A percentile compares a stretch with the other conserved stretches of the same genome.
Conservation (phyloP, 2,329 filamentous ascomycete genomes). For the Cladosporium halotolerans region DNA sequence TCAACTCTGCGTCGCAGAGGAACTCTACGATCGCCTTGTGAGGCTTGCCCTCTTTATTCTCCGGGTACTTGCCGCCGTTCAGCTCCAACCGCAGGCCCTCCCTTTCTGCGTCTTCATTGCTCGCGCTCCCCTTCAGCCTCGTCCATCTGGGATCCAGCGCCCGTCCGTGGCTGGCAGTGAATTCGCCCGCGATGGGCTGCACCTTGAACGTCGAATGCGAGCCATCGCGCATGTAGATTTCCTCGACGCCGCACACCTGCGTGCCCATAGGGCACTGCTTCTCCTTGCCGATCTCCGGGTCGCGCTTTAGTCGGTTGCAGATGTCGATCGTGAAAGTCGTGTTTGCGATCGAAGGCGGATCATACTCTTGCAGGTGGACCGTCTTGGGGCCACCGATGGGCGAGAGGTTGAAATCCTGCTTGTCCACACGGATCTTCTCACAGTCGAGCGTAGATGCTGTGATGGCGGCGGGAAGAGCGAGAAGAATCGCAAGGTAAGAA, state of each 20-base stretch:
- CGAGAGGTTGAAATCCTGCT: slow-evolving; percentile 58
- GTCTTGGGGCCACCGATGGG: slow-evolving; percentile 61
- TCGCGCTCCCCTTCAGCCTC: slow-evolving; percentile 59
- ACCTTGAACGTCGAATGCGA: slow-evolving; percentile 49
- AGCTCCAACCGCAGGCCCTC: slow-evolving; percentile 69
- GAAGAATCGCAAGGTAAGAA: slow-evolving; percentile 18
- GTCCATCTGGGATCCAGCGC: slow-evolving; percentile 60
- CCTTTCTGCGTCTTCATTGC: slow-evolving; percentile 57
- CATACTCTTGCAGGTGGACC: slow-evolving; percentile 50
- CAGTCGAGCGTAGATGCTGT: slow-evolving; percentile 53
- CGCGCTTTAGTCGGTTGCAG: slow-evolving; percentile 61
- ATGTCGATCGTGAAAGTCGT: slow-evolving; percentile 78
- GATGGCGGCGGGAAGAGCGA: slow-evolving; percentile 29
- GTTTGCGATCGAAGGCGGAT: slow-evolving; percentile 54
- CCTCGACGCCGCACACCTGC: slow-evolving; percentile 70
- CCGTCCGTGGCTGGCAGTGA: slow-evolving; percentile 52
- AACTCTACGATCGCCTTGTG: slow-evolving; percentile 82
- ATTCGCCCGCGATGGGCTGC: slow-evolving; percentile 69
- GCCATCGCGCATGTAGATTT: slow-evolving; percentile 44
- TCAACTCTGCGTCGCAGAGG: slow-evolving; percentile 65
- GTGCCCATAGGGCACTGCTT: slow-evolving; percentile 62
- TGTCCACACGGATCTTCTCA: slow-evolving; percentile 53
- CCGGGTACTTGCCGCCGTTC: slow-evolving; percentile 49
- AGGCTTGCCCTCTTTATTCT: slow-evolving; percentile 45
- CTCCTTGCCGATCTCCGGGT: slow-evolving; percentile 48